phyloP scores from a whole-genome alignment of 345 rosid genomes.

The Jatropha curcas region DNA sequence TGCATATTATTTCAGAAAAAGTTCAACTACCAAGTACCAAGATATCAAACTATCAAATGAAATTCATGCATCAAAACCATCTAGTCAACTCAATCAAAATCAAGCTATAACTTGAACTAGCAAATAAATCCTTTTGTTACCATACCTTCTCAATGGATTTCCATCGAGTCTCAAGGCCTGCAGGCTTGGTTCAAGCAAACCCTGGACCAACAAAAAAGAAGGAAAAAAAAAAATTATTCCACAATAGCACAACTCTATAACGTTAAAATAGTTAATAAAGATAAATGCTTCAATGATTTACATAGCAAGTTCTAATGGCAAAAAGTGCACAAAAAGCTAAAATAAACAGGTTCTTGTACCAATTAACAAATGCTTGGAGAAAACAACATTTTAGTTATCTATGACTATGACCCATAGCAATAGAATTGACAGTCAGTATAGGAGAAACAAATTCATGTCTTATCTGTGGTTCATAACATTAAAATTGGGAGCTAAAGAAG shows the following conservation, averaged over 20 bases:
- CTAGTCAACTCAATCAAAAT: neutral
- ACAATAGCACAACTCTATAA: neutral
- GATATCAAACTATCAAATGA: neutral
- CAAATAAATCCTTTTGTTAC: neutral
- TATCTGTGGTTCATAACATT: neutral
- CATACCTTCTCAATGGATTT: conserved; percentile 85
- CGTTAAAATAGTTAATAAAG: neutral
- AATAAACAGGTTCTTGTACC: neutral
- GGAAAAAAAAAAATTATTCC: neutral
- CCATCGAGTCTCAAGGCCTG: conserved; percentile 84
- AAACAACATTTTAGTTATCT: neutral
- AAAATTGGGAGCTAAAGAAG: neutral
- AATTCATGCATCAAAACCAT: neutral
- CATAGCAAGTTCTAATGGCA: neutral
- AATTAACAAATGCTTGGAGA: neutral
- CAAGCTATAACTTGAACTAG: neutral
- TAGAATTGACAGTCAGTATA: neutral
- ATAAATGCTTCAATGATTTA: neutral
- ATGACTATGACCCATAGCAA: neutral
- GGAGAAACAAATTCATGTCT: neutral
- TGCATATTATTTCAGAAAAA: no score
- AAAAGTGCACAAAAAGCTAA: neutral
- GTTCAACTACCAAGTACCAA: neutral
- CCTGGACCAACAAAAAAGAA: conserved; percentile 40
- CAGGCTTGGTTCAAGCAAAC: conserved; percentile 74